Percentiles rank a stretch among this genome's conserved stretches.
phyloP scores from a whole-genome alignment of 768 basidiomycete species.

The Mycena rebaudengoi region DNA sequence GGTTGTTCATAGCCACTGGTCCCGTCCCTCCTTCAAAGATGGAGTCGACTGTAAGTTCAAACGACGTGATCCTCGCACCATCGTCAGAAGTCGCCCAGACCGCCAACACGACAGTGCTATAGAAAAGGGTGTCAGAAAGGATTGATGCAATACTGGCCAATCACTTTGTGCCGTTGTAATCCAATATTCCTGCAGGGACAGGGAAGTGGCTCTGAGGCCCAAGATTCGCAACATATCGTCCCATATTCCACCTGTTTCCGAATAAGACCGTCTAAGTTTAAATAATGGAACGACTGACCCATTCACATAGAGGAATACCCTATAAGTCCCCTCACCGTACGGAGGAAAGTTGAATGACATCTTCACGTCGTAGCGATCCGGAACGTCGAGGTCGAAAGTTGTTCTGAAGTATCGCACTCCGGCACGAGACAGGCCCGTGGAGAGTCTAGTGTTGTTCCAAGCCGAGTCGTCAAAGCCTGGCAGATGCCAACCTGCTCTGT shows the following conservation, averaged over 20 bases:
- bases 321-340: constrained; percentile 50
- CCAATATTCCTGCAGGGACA: constrained; percentile 64
- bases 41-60: constrained; percentile 15
- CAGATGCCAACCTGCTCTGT: constrained; percentile 54
- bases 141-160: background rate
- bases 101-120: constrained; percentile 27
- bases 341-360: constrained; percentile 64
- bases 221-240: constrained; percentile 58
- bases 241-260: constrained; percentile 74
- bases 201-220: constrained; percentile 70
- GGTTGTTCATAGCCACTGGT: constrained; percentile 10
- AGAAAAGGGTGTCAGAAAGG: background rate
- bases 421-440: constrained; percentile 51
- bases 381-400: constrained; percentile 58
- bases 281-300: constrained; percentile 46
- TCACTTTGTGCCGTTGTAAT: constrained; percentile 62
- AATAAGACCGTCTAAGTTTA: constrained; percentile 56
- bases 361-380: constrained; percentile 54
- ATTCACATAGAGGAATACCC: constrained; percentile 61
- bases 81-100: constrained; percentile 17
- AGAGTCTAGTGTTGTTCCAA: constrained; percentile 57
- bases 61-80: constrained; percentile 7
- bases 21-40: constrained; percentile 9
- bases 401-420: constrained; percentile 57
- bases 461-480: constrained; percentile 57